Conservation (phyloP, 352 stramenopile genomes). For the Globisporangium ultimum region DNA sequence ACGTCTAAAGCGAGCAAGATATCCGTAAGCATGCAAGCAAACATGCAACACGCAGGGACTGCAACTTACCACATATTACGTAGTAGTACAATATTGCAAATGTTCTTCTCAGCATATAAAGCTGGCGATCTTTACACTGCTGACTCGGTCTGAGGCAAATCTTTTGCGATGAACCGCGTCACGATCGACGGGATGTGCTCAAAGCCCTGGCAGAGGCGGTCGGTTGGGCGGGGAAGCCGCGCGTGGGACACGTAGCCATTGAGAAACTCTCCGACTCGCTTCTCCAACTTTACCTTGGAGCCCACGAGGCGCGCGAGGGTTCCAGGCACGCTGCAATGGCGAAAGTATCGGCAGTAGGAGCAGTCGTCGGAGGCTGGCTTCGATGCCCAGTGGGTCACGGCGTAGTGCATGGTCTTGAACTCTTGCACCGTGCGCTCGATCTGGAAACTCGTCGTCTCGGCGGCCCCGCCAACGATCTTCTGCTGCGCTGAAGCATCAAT, state of each 20-base stretch:
- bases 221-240: conserved; percentile 3
- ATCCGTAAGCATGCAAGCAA: no score
- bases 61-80: no score
- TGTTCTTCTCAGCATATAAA: no score
- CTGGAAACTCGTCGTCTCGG: conserved; percentile 6
- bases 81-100: no score
- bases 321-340: not conserved
- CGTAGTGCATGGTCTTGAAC: conserved; percentile 10
- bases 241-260: conserved; percentile 1
- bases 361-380: conserved; percentile 2
- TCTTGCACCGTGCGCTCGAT: conserved; percentile 11
- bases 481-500: not conserved
- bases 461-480: not conserved
- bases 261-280: not conserved
- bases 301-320: conserved; percentile 1
- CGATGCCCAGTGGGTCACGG: conserved; percentile 4
- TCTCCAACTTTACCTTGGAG: conserved; percentile 7
- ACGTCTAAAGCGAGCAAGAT: no score
- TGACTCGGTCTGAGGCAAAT: no score
- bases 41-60: no score
- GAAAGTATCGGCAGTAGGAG: conserved; percentile 4
- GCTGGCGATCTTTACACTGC: no score
- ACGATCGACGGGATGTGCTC: conserved; percentile 12
- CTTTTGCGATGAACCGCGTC: conserved; percentile 11
- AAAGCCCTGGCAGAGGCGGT: conserved; percentile 10